phyloP scores from a whole-genome alignment of 2,329 filamentous ascomycete genomes.

The Phialophora chinensis region DNA sequence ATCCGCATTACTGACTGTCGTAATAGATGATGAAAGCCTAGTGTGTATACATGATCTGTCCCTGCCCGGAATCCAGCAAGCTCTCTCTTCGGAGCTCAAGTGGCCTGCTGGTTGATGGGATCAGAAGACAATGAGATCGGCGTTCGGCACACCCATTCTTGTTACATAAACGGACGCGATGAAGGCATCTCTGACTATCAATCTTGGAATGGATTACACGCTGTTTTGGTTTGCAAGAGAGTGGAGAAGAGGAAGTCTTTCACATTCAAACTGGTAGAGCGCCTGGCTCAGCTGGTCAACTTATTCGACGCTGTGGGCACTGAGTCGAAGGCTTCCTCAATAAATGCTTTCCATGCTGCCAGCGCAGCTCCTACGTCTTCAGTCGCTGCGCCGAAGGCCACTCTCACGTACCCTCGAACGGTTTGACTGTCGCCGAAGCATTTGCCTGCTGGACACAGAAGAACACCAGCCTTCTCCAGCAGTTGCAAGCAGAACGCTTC shows the following conservation, averaged over 20 bases:
- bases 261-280: not conserved
- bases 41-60: constrained; percentile 90
- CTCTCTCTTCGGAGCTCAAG: constrained; percentile 93
- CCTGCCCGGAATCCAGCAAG: constrained; percentile 70
- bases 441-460: constrained; percentile 74
- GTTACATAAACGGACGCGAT: constrained; percentile 96
- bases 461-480: constrained; percentile 70
- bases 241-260: constrained; percentile 57
- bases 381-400: constrained; percentile 77
- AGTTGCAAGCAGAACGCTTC: constrained; percentile 73
- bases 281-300: constrained; percentile 2
- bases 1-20: constrained; percentile 21
- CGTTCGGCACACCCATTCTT: constrained; percentile 98
- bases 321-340: constrained; percentile 62
- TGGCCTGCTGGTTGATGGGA: constrained; percentile 74
- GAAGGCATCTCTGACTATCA: constrained; percentile 74
- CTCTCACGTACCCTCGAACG: constrained; percentile 75
- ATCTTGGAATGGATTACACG: constrained; percentile 59
- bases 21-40: constrained; percentile 82
- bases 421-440: constrained; percentile 73
- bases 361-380: constrained; percentile 71
- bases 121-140: constrained; percentile 77
- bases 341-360: constrained; percentile 59
- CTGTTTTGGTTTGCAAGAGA: constrained; percentile 39
- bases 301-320: constrained; percentile 44